phyloP scores from a whole-genome alignment of 2,329 filamentous ascomycete species.

The Colletotrichum tabaci region DNA sequence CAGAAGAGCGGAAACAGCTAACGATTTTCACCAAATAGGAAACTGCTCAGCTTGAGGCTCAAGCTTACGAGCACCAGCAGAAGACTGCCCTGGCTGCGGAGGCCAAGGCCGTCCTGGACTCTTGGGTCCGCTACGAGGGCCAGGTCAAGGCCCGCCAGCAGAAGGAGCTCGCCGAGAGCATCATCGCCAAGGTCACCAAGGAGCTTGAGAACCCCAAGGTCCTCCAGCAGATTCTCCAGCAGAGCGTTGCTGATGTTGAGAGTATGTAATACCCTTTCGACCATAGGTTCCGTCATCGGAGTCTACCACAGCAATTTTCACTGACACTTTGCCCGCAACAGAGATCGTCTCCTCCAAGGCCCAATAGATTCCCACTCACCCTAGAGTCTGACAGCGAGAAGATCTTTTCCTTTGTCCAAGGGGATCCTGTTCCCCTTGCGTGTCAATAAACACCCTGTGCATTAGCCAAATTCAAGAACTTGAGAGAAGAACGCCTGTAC shows the following conservation, averaged over 20 bases:
- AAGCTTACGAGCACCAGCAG: conserved; percentile 98
- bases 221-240: conserved; percentile 97
- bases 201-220: conserved; percentile 98
- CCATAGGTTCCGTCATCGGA: background rate
- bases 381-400: conserved; percentile 46
- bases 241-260: conserved; percentile 96
- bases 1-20: conserved; percentile 15
- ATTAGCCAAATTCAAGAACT: conserved; percentile 68
- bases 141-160: conserved; percentile 99
- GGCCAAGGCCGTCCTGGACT: conserved; percentile 96
- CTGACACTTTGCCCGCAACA: conserved; percentile 56
- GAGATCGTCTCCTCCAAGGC: conserved; percentile 75
- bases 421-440: conserved; percentile 51
- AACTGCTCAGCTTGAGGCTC: conserved; percentile 94
- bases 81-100: conserved; percentile 91
- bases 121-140: conserved; percentile 98
- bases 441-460: conserved; percentile 74
- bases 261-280: conserved; percentile 68
- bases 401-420: conserved; percentile 66
- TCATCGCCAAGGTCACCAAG: conserved; percentile 99
- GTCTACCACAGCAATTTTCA: conserved; percentile 17
- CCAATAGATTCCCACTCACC: conserved; percentile 65
- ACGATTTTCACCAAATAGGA: conserved; percentile 72
- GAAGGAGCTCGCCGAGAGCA: conserved; percentile 90
- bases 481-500: conserved; percentile 31